Conservation (phyloP, 768 basidiomycete species). For the Auriscalpium vulgare region DNA sequence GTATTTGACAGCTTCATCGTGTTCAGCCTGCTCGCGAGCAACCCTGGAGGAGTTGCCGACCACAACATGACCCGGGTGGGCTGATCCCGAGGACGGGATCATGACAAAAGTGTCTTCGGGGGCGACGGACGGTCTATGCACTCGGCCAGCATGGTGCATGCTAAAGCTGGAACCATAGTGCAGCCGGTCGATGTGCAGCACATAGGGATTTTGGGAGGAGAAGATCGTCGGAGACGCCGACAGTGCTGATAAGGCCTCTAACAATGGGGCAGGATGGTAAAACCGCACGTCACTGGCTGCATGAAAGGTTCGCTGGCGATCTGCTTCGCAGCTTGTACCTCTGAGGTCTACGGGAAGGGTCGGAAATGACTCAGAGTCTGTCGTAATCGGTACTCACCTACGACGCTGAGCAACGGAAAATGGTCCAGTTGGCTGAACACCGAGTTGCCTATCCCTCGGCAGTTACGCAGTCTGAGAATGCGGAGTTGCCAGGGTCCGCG, state of each 20-base stretch:
- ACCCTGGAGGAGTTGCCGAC: too few species aligned
- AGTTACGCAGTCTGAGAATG: conserved; percentile 12
- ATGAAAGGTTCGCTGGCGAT: conserved; percentile 3
- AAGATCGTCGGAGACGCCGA: not conserved
- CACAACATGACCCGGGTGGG: too few species aligned
- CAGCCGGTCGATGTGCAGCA: conserved; percentile 10
- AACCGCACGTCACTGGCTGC: conserved; percentile 9
- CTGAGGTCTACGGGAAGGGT: conserved; percentile 10
- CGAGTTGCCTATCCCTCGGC: conserved; percentile 5
- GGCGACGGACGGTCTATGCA: too few species aligned
- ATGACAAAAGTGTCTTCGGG: too few species aligned
- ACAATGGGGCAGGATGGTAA: conserved; percentile 8
- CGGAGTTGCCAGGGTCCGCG: conserved; percentile 17
- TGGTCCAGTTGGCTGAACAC: conserved; percentile 6
- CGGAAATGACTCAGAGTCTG: not conserved
- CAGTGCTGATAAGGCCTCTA: conserved; percentile 8
- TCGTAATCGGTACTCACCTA: conserved; percentile 8
- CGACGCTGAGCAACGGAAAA: conserved; percentile 11
- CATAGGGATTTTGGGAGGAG: conserved; percentile 6
- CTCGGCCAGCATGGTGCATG: too few species aligned
- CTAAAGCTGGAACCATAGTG: not conserved
- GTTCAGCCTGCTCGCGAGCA: too few species aligned
- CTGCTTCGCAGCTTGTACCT: conserved; percentile 9
- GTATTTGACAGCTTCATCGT: too few species aligned
- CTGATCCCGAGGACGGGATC: too few species aligned